Evolutionary conservation across 768 basidiomycete species (phyloP), one percentile per base, ranked within the genome.

Genomic region (Tremella fuciformis): DNA sequence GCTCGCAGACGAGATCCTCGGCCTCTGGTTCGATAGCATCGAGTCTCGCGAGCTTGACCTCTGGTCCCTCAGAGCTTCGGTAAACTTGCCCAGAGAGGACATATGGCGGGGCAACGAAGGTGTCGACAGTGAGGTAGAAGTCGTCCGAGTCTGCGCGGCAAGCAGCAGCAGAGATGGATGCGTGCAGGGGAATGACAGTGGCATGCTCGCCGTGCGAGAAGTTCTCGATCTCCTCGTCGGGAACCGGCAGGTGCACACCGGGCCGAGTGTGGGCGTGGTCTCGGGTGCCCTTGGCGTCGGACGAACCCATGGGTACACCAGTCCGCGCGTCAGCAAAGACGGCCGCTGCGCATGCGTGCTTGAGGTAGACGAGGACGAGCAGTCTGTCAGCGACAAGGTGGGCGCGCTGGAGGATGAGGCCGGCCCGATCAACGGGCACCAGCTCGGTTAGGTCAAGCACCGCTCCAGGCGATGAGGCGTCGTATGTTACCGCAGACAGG

Each of bases 31-130:
- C 8, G 11, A 46, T 44, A 7, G 50, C 39, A 19, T 44, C 40
- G 37, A 59, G 37, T 39, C 42, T 29, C 19, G 44, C 51, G 16
- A 59, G 50, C 41, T 53, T 51, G 26, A 59, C 50, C 47, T 53
- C 58, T 2, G 53, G 24, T 3, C 37, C 42, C n/a, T 37, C 49
- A 15, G 42, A 21, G 16, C 11, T 16, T 9, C 24, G 18, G 18
- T 38, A 47, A 37, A 58, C 22, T n/a, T 41, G 29, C 18, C 59
- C 55, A 9, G 25, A 24, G 7, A 61, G 37, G 39, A 53, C 41
- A 55, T 61, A 61, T 13, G 59, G 55, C 16, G 59, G 59, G 2
- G 59, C 54, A 2, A 61, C 55, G 24, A 55, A 61, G 15, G 59
- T 61, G 22, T 61, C 59, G 2, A 61, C 55, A 6, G 54, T 18